These are phyloP conservation scores for Nyctanthes arbortristis DNA, from an alignment of 257 asterid genomes.

Conservation along the genomic window DNA sequence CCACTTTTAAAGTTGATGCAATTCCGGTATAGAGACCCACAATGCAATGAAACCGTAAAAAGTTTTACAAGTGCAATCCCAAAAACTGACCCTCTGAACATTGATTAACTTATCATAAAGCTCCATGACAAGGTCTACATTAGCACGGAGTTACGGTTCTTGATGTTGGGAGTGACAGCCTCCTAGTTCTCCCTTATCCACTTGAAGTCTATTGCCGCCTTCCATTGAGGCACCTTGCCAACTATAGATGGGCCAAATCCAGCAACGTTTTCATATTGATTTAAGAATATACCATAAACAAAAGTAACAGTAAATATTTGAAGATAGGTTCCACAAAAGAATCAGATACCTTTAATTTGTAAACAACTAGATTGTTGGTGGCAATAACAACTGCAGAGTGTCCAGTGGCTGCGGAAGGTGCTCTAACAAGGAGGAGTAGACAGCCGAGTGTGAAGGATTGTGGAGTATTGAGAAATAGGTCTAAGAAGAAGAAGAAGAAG, in stretches of 20 bases:
- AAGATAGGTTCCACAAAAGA: neutral
- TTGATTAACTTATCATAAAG: slow-evolving; percentile 64
- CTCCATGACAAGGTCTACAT: slow-evolving; percentile 67
- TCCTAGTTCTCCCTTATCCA: slow-evolving; percentile 92
- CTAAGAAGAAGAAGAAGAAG: slow-evolving; percentile 30
- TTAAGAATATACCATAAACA: neutral
- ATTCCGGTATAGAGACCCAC: neutral
- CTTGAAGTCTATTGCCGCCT: slow-evolving; percentile 89
- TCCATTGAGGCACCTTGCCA: slow-evolving; percentile 79
- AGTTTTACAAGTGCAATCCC: slow-evolving; percentile 14
- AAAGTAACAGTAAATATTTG: neutral
- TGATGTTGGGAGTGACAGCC: slow-evolving; percentile 66
- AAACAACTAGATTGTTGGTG: slow-evolving; percentile 33
- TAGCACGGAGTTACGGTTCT: slow-evolving; percentile 71
- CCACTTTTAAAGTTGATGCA: neutral
- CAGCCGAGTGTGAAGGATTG: slow-evolving; percentile 23
- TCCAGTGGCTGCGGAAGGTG: slow-evolving; percentile 47
- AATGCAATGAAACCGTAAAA: neutral
- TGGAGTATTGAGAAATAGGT: slow-evolving; percentile 36
- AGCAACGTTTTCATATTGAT: neutral
- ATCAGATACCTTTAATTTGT: slow-evolving; percentile 42
- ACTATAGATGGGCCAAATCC: slow-evolving; percentile 35
- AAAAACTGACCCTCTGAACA: slow-evolving; percentile 75
- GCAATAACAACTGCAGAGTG: slow-evolving; percentile 17
- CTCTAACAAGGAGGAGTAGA: slow-evolving; percentile 41